A percentile compares a stretch with the other conserved stretches of the same genome.
These are phyloP conservation scores for Cercophora sp. DNA, from an alignment of 495 filamentous ascomycete species.

Conservation along the genomic window DNA sequence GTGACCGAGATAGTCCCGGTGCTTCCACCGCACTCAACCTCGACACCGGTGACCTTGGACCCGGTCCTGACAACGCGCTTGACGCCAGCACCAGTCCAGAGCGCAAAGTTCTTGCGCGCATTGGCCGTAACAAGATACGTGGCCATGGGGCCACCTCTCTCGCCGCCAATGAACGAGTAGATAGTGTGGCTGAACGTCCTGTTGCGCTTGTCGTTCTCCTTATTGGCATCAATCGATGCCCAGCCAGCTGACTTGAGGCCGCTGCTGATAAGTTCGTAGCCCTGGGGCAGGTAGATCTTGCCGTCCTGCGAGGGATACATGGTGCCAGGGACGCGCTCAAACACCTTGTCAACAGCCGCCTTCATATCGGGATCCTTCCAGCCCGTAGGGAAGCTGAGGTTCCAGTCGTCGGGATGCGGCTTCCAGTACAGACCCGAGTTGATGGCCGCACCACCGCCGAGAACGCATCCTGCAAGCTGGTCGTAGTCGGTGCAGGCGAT, in stretches of 20 bases:
- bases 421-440: slow-evolving; percentile 56
- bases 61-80: slow-evolving; percentile 58
- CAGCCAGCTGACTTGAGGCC: slow-evolving; percentile 56
- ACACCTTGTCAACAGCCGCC: slow-evolving; percentile 55
- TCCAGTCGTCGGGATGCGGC: slow-evolving; percentile 52
- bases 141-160: slow-evolving; percentile 64
- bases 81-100: slow-evolving; percentile 58
- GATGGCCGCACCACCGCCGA: slow-evolving; percentile 66
- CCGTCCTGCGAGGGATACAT: slow-evolving; percentile 60
- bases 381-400: slow-evolving; percentile 62
- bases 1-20: slow-evolving; percentile 54
- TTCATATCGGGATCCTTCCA: slow-evolving; percentile 63
- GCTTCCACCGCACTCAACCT: slow-evolving; percentile 55
- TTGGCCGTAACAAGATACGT: slow-evolving; percentile 63
- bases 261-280: slow-evolving; percentile 51
- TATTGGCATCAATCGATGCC: slow-evolving; percentile 55
- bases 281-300: slow-evolving; percentile 58
- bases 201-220: slow-evolving; percentile 56
- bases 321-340: slow-evolving; percentile 61
- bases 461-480: slow-evolving; percentile 66
- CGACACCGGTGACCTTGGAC: slow-evolving; percentile 58
- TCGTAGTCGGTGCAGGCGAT: slow-evolving; percentile 61
- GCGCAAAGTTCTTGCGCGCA: slow-evolving; percentile 55
- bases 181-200: slow-evolving; percentile 55
- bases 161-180: slow-evolving; percentile 59